Conservation (phyloP, 345 rosid genomes). For the Eutrema japonicum region DNA sequence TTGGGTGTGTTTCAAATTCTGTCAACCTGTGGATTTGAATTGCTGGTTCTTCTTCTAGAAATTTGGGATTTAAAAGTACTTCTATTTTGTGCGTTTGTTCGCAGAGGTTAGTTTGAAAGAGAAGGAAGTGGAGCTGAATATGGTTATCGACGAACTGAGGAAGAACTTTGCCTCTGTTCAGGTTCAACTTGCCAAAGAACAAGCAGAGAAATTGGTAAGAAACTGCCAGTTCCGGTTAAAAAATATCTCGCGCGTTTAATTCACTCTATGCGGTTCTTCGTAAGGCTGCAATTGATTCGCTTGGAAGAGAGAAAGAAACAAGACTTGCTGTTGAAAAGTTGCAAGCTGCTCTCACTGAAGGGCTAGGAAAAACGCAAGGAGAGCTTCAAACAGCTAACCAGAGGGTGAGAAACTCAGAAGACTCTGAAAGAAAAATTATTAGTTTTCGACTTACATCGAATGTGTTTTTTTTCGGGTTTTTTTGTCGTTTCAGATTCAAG, state of each 20-base stretch:
- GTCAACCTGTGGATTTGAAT: not conserved
- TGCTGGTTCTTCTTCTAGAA: conserved; percentile 1
- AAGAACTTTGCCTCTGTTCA: conserved; percentile 78
- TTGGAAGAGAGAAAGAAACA: conserved; percentile 75
- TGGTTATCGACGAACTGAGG: conserved; percentile 81
- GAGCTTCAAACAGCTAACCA: conserved; percentile 92
- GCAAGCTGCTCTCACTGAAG: conserved; percentile 74
- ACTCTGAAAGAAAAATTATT: not conserved
- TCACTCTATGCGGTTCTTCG: conserved; percentile 22
- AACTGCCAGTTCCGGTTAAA: not conserved
- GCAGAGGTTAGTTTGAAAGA: conserved; percentile 72
- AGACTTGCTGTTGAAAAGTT: conserved; percentile 68
- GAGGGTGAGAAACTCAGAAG: conserved; percentile 58
- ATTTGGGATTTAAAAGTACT: not conserved
- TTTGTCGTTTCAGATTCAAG: conserved; percentile 62
- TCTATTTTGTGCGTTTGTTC: conserved; percentile 27
- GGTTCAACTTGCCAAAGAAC: conserved; percentile 86
- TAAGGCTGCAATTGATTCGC: conserved; percentile 76
- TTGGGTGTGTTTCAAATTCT: conserved; percentile 55
- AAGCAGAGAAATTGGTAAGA: conserved; percentile 82
- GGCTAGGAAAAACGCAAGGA: conserved; percentile 74
- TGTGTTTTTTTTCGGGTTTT: conserved; percentile 9
- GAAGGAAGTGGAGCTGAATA: conserved; percentile 89
- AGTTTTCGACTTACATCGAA: conserved; percentile 14
- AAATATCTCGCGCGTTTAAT: not conserved